Base-by-base conservation (phyloP, 352 stramenopile species). In the Nothophytophthora sp. region DNA sequence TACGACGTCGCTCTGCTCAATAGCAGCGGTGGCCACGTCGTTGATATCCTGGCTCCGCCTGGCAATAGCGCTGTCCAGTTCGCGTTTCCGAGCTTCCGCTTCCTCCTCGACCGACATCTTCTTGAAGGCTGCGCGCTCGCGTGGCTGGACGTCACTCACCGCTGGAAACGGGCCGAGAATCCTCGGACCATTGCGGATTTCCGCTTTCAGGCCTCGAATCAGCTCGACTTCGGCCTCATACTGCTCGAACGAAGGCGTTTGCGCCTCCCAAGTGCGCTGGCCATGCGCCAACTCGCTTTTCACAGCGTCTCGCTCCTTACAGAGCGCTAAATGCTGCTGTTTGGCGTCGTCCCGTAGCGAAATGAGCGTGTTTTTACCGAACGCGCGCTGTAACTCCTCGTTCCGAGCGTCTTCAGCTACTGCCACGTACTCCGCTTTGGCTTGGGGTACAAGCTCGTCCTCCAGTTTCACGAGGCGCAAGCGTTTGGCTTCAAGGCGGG, bases 21-120 rank as follows among this genome's bases (percentile, higher is more conserved):
- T 32, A n/a, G 33, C 25, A 19, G 25, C 40, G 20, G 0, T 39
- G 10, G 33, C 33, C 7, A 55, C 47, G 19, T 61, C 62, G 8
- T 13, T 62, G 5, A 88, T 79, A 27, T 79, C 79, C 34, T 72
- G 84, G 33, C 67, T 66, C 1, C 81, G 72, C 29, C 78, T 69
- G 0, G 81, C 81, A 16, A 92, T 90, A 19, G 81, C 81, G 19
- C 54, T 60, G 29, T 76, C 80, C 13, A 92, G 65, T 47, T 92
- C 81, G 9, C 43, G 18, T 22, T 73, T 74, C 13, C 81, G 45
- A n/a, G 76, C 81, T 37, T 85, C 49, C 0, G 77, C 76, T 47
- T 92, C 81, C 60, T 92, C 81, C 24, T 92, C 79, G 0, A 86
- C 79, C n/a, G 81, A 92, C 18, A 92, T 56, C 37, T 92, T 92